Percentiles rank a stretch among this genome's conserved stretches.
Conservation (phyloP, 805 yeast genomes). For the Alloascoidea hylecoeti region DNA sequence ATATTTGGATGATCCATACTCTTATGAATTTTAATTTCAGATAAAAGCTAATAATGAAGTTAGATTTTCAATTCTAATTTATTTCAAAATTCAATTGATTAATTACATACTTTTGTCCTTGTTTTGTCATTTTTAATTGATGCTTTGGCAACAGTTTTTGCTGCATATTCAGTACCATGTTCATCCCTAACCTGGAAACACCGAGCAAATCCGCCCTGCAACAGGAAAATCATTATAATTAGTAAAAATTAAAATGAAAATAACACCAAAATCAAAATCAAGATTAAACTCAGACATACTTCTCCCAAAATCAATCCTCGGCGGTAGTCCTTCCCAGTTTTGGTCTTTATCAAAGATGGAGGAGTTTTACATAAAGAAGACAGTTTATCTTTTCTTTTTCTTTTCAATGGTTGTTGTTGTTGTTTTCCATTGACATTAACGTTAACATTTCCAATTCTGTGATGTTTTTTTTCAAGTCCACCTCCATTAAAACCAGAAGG, state of each 20-base stretch:
- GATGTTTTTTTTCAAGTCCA: too few species aligned
- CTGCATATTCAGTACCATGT: constrained; percentile 48
- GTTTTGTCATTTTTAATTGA: constrained; percentile 88
- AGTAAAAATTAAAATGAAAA: background rate
- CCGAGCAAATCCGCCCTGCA: constrained; percentile 87
- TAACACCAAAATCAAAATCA: background rate
- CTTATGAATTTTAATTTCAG: constrained; percentile 93
- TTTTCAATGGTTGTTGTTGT: too few species aligned
- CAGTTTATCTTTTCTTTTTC: constrained; percentile 75
- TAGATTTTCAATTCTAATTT: constrained; percentile 1
- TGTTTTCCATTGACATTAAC: too few species aligned
- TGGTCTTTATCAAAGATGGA: constrained; percentile 80
- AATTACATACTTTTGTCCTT: constrained; percentile 27
- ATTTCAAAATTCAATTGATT: background rate
- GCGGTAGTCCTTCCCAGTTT: constrained; percentile 78
- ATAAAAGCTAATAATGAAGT: constrained; percentile 45
- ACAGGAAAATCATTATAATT: constrained; percentile 3
- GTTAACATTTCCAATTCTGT: too few species aligned
- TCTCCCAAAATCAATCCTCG: constrained; percentile 89
- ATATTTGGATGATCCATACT: constrained; percentile 79
- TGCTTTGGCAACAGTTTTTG: constrained; percentile 94
- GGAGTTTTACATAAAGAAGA: constrained; percentile 93
- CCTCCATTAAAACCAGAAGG: too few species aligned
- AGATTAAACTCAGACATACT: too few species aligned
- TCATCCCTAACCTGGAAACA: constrained; percentile 95